Conservation (phyloP, 108 stramenopile species). For the Tribonema minus region DNA sequence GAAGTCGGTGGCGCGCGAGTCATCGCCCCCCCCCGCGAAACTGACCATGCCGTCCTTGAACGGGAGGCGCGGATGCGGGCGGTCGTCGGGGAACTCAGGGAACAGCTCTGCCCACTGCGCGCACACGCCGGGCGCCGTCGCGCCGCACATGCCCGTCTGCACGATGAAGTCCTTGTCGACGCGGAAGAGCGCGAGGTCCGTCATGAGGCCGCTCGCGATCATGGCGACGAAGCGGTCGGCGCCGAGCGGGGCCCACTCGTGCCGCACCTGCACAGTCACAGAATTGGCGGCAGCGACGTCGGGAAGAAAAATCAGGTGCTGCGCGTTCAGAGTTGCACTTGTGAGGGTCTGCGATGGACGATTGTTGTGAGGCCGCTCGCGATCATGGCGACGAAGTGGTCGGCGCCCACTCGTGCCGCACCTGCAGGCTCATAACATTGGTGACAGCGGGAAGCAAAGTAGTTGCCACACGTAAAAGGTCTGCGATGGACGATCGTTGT, state of each 20-base stretch:
- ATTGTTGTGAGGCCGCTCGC: conserved; percentile 25
- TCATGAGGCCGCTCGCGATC: conserved; percentile 31
- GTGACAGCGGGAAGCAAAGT: too few species aligned
- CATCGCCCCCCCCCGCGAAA: not conserved
- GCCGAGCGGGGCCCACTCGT: conserved; percentile 39
- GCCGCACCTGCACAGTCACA: not conserved
- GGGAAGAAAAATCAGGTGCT: too few species aligned
- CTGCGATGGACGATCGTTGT: conserved; percentile 42
- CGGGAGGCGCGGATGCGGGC: not conserved
- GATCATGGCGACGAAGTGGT: conserved; percentile 35
- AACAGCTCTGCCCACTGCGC: not conserved
- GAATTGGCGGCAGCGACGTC: not conserved
- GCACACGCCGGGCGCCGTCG: not conserved
- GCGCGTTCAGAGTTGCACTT: too few species aligned
- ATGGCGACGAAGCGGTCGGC: conserved; percentile 35
- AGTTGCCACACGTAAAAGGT: too few species aligned
- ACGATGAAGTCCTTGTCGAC: conserved; percentile 32
- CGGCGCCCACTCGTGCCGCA: conserved; percentile 36
- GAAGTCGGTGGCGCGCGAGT: conserved; percentile 6
- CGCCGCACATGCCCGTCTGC: conserved; percentile 38
- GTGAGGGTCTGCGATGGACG: too few species aligned
- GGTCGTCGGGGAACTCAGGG: not conserved
- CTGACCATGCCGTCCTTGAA: not conserved
- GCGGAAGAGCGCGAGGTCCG: conserved; percentile 41
- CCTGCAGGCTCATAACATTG: not conserved